These are phyloP conservation scores for Wickerhamiella dianesei DNA, from an alignment of 805 yeast species.

Conservation along the genomic window DNA sequence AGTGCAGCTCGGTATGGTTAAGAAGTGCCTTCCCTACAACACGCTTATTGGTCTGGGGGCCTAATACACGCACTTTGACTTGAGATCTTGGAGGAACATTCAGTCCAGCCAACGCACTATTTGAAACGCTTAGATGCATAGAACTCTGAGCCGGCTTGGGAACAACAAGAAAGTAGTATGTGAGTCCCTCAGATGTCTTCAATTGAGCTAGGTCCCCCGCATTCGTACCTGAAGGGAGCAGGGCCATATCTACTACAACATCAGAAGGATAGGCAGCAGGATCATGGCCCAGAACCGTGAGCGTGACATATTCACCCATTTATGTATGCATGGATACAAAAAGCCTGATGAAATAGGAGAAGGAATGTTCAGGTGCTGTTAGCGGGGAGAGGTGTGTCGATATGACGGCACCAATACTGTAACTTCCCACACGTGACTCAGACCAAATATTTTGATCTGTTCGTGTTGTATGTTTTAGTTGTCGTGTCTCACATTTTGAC, in stretches of 20 bases:
- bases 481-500: not conserved
- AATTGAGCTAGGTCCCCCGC: constrained; percentile 69
- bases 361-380: not conserved
- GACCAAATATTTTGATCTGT: not conserved
- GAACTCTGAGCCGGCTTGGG: constrained; percentile 11
- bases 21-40: constrained; percentile 33
- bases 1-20: constrained; percentile 68
- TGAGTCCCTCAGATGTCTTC: constrained; percentile 11
- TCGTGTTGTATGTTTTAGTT: not conserved
- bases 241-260: constrained; percentile 46
- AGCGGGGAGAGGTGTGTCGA: no score
- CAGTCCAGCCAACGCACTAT: constrained; percentile 24
- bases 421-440: not conserved
- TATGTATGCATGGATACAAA: not conserved
- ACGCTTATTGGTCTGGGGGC: constrained; percentile 19
- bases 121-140: constrained; percentile 16
- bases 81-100: constrained; percentile 55
- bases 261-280: constrained; percentile 40
- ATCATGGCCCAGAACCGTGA: constrained; percentile 47
- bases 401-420: no score
- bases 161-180: constrained; percentile 19
- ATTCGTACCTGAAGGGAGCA: constrained; percentile 43
- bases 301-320: not conserved
- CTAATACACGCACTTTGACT: constrained; percentile 40
- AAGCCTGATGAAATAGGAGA: not conserved